A percentile compares a stretch with the other conserved stretches of the same genome.
Evolutionary conservation across 2,329 filamentous ascomycete genomes (phyloP).

Genomic region (Teratosphaeria viscida): DNA sequence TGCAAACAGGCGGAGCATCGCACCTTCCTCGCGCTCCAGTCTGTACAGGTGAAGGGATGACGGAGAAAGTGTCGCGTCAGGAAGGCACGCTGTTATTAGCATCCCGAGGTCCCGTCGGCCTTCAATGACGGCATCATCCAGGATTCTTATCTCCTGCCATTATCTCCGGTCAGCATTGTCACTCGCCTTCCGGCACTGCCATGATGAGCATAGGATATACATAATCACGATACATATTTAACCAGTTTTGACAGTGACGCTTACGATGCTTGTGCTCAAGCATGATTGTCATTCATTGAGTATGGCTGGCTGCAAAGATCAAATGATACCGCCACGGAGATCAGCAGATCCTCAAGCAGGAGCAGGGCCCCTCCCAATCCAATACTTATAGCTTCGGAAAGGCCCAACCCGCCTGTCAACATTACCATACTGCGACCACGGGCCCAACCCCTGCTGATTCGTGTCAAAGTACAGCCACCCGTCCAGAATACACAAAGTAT

Average conservation of each 20-base stretch:
- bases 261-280: too few relatives aligned
- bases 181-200: too few relatives aligned
- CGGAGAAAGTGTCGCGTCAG: background rate
- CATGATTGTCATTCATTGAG: too few relatives aligned
- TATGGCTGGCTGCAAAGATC: too few relatives aligned
- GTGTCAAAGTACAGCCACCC: background rate
- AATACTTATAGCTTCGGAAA: background rate
- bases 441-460: background rate
- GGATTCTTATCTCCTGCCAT: background rate
- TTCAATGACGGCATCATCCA: background rate
- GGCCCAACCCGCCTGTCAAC: background rate
- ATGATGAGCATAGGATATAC: too few relatives aligned
- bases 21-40: background rate
- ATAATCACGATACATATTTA: too few relatives aligned
- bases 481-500: background rate
- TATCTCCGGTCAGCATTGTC: too few relatives aligned
- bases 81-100: background rate
- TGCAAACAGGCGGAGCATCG: constrained; percentile 8
- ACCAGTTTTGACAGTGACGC: too few relatives aligned
- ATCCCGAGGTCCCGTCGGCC: background rate
- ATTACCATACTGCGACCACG: background rate
- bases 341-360: background rate
- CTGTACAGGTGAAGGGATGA: background rate
- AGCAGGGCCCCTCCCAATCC: background rate
- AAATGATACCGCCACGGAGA: background rate